Conservation (phyloP, 164 flowering plant species). For the Macadamia integrifolia region DNA sequence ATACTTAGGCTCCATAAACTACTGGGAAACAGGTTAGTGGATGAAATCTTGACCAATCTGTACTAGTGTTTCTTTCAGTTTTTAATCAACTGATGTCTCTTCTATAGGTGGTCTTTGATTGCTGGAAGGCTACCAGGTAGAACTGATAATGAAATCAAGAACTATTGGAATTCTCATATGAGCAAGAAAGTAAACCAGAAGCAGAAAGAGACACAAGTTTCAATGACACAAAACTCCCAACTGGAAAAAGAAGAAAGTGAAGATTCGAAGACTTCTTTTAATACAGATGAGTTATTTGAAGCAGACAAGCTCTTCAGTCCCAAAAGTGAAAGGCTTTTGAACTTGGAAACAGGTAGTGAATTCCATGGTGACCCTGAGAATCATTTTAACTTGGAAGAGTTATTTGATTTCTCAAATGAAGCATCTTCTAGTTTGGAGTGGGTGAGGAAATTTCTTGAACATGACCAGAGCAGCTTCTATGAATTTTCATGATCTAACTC, state of each 20-base stretch:
- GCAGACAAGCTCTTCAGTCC: no score
- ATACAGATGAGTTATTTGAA: background rate
- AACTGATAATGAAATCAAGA: background rate
- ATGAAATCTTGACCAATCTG: no score
- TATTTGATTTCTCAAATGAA: conserved; percentile 30
- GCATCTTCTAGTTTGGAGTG: conserved; percentile 28
- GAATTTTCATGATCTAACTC: background rate
- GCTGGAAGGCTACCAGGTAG: background rate
- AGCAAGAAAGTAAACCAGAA: background rate
- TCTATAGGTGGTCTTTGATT: background rate
- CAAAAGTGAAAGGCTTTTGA: background rate
- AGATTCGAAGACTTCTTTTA: background rate
- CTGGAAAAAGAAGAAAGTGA: background rate
- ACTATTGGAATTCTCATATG: background rate
- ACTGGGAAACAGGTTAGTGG: background rate
- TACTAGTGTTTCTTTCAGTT: no score
- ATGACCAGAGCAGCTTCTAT: conserved; percentile 13
- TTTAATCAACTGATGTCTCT: no score
- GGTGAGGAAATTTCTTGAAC: conserved; percentile 30
- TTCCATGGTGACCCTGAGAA: background rate
- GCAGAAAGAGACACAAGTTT: background rate
- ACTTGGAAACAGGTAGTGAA: background rate
- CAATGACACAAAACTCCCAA: background rate
- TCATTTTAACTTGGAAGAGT: conserved; percentile 23
- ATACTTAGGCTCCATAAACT: background rate